Evolutionary conservation across 1,284 basidiomycete species (phyloP).

Genomic region (Austroboletus novae-zelandiae): DNA sequence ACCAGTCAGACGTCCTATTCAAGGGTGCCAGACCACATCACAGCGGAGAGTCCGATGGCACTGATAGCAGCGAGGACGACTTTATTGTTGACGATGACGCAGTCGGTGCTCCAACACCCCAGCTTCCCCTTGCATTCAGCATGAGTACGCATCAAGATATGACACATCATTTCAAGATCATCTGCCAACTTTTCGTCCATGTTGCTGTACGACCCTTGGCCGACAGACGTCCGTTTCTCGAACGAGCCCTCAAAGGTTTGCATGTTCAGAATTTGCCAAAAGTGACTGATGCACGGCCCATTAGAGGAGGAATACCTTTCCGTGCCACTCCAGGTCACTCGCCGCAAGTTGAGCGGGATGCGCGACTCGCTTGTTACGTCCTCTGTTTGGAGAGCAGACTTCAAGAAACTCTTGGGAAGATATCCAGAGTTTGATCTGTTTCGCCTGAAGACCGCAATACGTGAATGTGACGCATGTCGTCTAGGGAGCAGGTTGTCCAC

Average conservation of each 20-base stretch:
- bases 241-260: conserved; percentile 51
- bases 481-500: conserved; percentile 68
- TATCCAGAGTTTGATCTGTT: conserved; percentile 62
- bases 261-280: background rate
- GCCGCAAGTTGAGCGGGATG: conserved; percentile 65
- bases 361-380: conserved; percentile 73
- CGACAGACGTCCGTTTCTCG: conserved; percentile 54
- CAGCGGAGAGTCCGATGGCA: conserved; percentile 21
- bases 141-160: conserved; percentile 74
- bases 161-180: conserved; percentile 75
- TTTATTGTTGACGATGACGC: conserved; percentile 77
- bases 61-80: conserved; percentile 37
- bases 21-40: conserved; percentile 28
- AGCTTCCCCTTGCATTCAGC: conserved; percentile 74
- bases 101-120: conserved; percentile 37
- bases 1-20: conserved; percentile 30
- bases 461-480: conserved; percentile 77
- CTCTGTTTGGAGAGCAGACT: conserved; percentile 73
- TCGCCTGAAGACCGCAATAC: conserved; percentile 53
- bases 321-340: conserved; percentile 58
- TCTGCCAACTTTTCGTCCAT: conserved; percentile 84
- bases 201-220: conserved; percentile 60
- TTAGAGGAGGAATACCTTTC: conserved; percentile 68
- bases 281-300: conserved; percentile 7
- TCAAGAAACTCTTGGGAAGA: conserved; percentile 61